Conservation (phyloP, 306 rosid genomes). For the Lathyrus tuberosus region DNA sequence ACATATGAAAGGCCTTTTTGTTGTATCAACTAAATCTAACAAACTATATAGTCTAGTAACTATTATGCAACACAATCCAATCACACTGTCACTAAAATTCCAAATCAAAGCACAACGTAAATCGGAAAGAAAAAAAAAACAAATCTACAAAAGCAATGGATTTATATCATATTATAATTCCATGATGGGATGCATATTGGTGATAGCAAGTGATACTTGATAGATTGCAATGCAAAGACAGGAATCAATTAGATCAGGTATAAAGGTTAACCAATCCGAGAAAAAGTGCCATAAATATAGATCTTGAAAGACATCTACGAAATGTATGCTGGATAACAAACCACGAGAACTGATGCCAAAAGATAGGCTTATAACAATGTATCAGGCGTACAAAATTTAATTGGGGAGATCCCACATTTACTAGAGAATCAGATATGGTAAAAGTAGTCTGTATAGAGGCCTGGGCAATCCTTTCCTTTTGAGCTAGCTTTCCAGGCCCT, state of each 20-base stretch:
- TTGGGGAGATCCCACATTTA: not conserved
- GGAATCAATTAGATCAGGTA: slow-evolving; percentile 18
- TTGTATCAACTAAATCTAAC: slow-evolving; percentile 15
- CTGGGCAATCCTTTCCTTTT: not conserved
- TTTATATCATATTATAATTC: slow-evolving; percentile 20
- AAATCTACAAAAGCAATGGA: slow-evolving; percentile 12
- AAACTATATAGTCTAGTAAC: slow-evolving; percentile 28
- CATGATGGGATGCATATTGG: slow-evolving; percentile 22
- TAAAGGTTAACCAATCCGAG: slow-evolving; percentile 1
- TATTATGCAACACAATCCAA: slow-evolving; percentile 9
- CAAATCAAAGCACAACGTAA: slow-evolving; percentile 8
- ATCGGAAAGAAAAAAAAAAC: not conserved
- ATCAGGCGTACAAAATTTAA: slow-evolving; percentile 14
- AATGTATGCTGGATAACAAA: slow-evolving; percentile 19
- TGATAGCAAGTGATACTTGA: slow-evolving; percentile 13
- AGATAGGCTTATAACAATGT: slow-evolving; percentile 16
- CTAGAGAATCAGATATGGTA: not conserved
- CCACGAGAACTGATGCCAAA: slow-evolving; percentile 10
- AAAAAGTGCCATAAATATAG: slow-evolving; percentile 16
- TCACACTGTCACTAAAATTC: slow-evolving; percentile 2
- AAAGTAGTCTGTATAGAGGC: not conserved
- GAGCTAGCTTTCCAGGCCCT: not conserved
- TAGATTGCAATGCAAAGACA: slow-evolving; percentile 19
- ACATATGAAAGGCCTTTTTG: not conserved
- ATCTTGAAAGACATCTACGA: slow-evolving; percentile 18